Conservation (phyloP, 768 basidiomycete species). For the Termitomyces sp. region DNA sequence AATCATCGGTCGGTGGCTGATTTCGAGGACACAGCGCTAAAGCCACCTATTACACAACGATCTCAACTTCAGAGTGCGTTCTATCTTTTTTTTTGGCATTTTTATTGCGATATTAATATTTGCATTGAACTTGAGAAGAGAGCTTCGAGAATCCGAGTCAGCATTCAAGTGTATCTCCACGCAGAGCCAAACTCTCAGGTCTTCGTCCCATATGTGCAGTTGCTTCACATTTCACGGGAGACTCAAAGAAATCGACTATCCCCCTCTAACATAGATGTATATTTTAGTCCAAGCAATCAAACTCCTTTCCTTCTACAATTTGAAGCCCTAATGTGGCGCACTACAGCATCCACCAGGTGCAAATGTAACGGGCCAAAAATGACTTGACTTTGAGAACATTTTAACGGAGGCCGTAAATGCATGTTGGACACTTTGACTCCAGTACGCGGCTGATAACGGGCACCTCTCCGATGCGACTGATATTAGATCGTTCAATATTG, state of each 20-base stretch:
- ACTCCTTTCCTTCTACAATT: too few relatives aligned
- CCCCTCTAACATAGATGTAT: not conserved
- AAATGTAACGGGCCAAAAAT: not conserved
- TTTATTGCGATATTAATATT: not conserved
- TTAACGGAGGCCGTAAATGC: not conserved
- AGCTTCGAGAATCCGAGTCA: not conserved
- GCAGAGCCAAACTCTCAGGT: not conserved
- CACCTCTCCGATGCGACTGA: not conserved
- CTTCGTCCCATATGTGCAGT: not conserved
- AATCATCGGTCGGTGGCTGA: too few relatives aligned
- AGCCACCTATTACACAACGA: too few relatives aligned
- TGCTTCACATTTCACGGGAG: not conserved
- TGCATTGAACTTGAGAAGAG: not conserved
- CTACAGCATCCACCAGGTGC: not conserved
- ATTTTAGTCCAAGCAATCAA: not conserved
- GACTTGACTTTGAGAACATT: not conserved
- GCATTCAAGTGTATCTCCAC: not conserved
- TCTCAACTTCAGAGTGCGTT: too few relatives aligned
- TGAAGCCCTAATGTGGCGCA: not conserved
- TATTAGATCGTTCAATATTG: not conserved
- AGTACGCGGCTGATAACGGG: not conserved
- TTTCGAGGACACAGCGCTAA: too few relatives aligned
- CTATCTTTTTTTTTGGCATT: too few relatives aligned
- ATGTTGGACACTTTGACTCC: not conserved
- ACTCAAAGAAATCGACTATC: not conserved